Evolutionary conservation across 768 basidiomycete species (phyloP), one percentile per base, ranked within the genome.

Genomic region (Astraeus odoratus): DNA sequence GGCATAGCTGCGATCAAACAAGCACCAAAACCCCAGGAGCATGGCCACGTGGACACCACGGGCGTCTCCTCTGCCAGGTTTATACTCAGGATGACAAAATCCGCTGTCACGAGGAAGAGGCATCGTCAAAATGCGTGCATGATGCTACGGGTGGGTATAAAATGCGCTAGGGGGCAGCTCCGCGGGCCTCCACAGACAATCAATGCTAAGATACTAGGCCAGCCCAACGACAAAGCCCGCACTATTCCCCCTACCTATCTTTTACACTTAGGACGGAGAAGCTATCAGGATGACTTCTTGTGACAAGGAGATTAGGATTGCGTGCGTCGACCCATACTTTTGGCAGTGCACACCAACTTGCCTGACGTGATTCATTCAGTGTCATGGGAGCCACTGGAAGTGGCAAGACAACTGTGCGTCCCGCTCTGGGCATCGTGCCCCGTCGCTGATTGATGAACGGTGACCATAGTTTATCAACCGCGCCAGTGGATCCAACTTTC

Each of bases 391-490:
- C 59, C 31, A 65, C 64, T 16, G 64, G 64, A 46, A 66, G 61
- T 58, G 64, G 64, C 19, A 65, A 65, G 66, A 65, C 66, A 24
- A 66, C 60, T 3, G 64, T 65, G 48, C 12, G 61, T 8, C 15
- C n/a, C 26, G 9, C 12, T 12, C n/a, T 22, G 18, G 7, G 3
- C 23, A 8, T 6, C 16, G 19, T 22, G n/a, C 27, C 16, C 37
- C 23, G 6, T 1, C 39, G 8, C 22, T 31, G 7, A 9, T 27
- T 42, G 12, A 39, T 47, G 54, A 39, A 57, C 5, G 38, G 15
- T 40, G 23, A 36, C 6, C 9, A 19, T 48, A 78, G 78, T 78
- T 80, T 44, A 74, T 79, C 56, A 79, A 79, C 49, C 53, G 69
- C 5, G 62, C 70, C 38, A 79, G 76, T 51, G 75, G 73, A 9